Conservation (phyloP, 805 yeast genomes). For the Candida parachauliodes region DNA sequence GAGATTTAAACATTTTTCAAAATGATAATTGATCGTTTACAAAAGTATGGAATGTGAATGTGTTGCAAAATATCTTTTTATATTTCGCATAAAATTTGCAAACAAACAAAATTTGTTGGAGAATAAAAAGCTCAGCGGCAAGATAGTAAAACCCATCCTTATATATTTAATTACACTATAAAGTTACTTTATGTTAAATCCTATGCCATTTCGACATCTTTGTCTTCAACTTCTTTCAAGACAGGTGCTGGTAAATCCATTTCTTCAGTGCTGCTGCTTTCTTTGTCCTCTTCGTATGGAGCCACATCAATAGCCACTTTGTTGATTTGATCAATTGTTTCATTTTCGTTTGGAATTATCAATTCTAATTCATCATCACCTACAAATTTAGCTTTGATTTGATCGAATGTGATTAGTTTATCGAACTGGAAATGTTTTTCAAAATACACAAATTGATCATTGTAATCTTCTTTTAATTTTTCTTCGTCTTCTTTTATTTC, state of each 20-base stretch:
- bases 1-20: neutral
- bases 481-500: constrained; percentile 40
- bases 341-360: constrained; percentile 34
- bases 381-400: constrained; percentile 36
- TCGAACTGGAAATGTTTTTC: constrained; percentile 43
- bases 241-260: constrained; percentile 10
- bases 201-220: constrained; percentile 14
- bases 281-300: constrained; percentile 12
- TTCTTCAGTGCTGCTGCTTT: constrained; percentile 15
- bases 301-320: constrained; percentile 10
- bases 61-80: constrained; percentile 1
- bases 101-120: too few relatives aligned
- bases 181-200: neutral
- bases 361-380: constrained; percentile 40
- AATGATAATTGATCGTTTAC: neutral
- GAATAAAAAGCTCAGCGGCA: neutral
- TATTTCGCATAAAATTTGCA: neutral
- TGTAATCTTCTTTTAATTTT: constrained; percentile 33
- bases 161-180: neutral
- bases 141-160: constrained; percentile 4
- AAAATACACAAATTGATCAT: constrained; percentile 37
- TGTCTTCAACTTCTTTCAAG: constrained; percentile 11
- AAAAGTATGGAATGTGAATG: neutral
- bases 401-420: constrained; percentile 32
- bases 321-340: constrained; percentile 15